Evolutionary conservation across 1,139 yeast genomes (phyloP).

Genomic region (Candida dubliniensis): DNA sequence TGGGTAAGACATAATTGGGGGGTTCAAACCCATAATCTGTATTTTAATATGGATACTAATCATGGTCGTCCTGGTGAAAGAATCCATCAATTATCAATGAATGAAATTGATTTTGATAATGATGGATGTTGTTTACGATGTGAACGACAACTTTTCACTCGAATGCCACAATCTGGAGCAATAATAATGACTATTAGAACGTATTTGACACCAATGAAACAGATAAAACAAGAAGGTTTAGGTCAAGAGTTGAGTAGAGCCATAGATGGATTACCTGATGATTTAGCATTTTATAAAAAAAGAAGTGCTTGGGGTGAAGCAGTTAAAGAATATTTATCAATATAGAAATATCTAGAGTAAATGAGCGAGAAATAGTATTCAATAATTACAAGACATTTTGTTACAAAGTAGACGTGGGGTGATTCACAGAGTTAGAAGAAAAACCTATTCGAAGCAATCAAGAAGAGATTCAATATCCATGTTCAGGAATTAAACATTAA

Average conservation of each 20-base stretch:
- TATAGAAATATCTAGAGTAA: no score
- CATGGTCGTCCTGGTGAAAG: constrained; percentile 37
- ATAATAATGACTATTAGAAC: constrained; percentile 43
- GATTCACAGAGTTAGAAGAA: no score
- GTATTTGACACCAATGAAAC: constrained; percentile 37
- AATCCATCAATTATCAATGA: constrained; percentile 20
- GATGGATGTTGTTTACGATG: constrained; percentile 37
- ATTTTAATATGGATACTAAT: constrained; percentile 28
- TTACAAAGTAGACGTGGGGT: no score
- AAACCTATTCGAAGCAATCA: no score
- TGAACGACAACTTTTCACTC: constrained; percentile 42
- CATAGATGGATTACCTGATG: constrained; percentile 58
- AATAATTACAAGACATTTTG: no score
- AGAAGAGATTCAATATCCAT: no score
- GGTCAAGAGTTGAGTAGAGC: constrained; percentile 53
- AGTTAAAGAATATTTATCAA: constrained; percentile 43
- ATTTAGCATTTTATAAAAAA: constrained; percentile 59
- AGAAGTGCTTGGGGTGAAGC: constrained; percentile 67
- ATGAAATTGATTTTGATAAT: constrained; percentile 39
- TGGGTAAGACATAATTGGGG: constrained; percentile 47
- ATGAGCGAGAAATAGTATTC: no score
- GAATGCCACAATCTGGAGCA: constrained; percentile 41
- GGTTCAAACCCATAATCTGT: constrained; percentile 34
- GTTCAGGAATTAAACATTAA: no score
- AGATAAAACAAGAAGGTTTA: constrained; percentile 38